Conservation (phyloP, 257 asterid species). For the Solanum gandarillasii region DNA sequence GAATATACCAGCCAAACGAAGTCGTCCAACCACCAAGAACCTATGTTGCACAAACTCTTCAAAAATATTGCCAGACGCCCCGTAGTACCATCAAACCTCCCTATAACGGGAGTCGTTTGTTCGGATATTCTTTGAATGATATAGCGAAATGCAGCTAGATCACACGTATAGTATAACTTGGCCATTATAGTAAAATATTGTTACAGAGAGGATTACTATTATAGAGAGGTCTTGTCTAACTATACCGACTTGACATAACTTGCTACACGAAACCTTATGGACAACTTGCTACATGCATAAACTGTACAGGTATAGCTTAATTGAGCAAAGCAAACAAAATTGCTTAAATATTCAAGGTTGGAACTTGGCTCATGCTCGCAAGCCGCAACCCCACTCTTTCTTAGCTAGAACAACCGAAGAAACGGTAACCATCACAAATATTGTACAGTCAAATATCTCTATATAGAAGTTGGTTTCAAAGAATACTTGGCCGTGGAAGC, state of each 20-base stretch:
- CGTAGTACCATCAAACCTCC: background rate
- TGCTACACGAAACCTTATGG: background rate
- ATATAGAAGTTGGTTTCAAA: background rate
- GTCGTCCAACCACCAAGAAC: background rate
- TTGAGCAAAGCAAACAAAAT: background rate
- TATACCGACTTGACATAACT: background rate
- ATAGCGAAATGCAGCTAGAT: background rate
- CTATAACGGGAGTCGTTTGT: background rate
- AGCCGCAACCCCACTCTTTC: background rate
- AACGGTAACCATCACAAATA: background rate
- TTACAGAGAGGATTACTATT: background rate
- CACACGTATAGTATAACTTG: background rate
- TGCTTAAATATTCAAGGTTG: background rate
- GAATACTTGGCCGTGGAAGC: background rate
- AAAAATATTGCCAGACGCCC: background rate
- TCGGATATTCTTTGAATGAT: background rate
- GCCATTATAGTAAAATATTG: background rate
- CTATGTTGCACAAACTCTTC: background rate
- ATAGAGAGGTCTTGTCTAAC: background rate
- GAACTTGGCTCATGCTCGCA: background rate
- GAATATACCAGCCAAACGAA: background rate
- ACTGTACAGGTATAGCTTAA: background rate
- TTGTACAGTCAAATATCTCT: background rate
- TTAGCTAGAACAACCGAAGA: background rate
- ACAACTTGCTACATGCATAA: background rate